Evolutionary conservation across 2,329 filamentous ascomycete genomes (phyloP), one percentile per base, ranked within the genome.

Genomic region (Proliferodiscus dingleyae): DNA sequence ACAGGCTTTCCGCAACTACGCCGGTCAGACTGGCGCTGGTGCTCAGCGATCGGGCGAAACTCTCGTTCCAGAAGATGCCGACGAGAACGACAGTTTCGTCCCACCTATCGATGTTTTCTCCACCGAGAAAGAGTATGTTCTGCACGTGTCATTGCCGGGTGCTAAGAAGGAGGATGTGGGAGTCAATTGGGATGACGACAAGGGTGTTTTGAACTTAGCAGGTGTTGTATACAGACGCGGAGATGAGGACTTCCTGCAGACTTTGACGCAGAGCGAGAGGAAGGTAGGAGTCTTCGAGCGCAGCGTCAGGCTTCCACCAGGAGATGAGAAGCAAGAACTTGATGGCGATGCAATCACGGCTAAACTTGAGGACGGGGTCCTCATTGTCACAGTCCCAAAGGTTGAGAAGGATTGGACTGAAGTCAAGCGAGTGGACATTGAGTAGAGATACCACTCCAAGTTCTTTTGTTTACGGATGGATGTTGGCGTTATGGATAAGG

Each of bases 331-430:
- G 23, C 80, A 81, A 6, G 73, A 76, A 52, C 70, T 93, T 13
- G 83, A 89, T 57, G 77, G 72, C 1, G 75, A 83, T 39, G 72
- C 67, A 19, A 91, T 93, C 60, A 75, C 72, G 2, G 87, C 87
- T 2, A 88, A 81, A 68, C 74, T 94, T 67, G 84, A 89, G 64
- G 85, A 93, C 61, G 88, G 88, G 4, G 70, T 94, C 1, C 65
- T 94, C 55, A 71, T 83, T 28, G 73, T 94, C n/a, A 81, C 78
- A n/a, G 78, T 94, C 2, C 86, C 86, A 6, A 90, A 89, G 71
- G 59, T 78, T 6, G 80, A 85, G 61, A 78, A 73, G 64, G 80
- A 80, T 54, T 81, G 80, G 71, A 84, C 80, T 55, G 77, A 81
- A 57, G 71, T 82, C 49, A 73, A 71, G 60, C 76, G 75, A 63